These are phyloP conservation scores for Leccinum incarnatum DNA, from an alignment of 768 basidiomycete species.

Conservation along the genomic window DNA sequence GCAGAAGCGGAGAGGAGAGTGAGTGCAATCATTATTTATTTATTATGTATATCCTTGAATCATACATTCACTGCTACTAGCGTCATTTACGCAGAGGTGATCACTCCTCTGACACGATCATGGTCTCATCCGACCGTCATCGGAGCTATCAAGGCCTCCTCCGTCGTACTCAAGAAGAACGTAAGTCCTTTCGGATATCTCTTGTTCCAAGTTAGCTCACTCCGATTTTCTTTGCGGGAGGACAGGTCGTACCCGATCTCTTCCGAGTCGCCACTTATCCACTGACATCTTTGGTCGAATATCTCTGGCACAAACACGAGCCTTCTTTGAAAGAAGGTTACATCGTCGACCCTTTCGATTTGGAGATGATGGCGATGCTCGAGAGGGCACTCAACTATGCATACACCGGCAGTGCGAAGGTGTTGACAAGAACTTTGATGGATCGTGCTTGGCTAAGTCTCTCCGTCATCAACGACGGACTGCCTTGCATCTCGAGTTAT, in stretches of 20 bases:
- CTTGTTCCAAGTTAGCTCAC: too few relatives aligned
- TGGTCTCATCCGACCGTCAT: neutral
- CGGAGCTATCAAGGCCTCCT: neutral
- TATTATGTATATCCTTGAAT: too few relatives aligned
- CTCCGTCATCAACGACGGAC: neutral
- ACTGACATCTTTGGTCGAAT: neutral
- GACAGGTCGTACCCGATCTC: neutral
- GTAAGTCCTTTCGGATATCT: neutral
- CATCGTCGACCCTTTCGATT: neutral
- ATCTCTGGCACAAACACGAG: neutral
- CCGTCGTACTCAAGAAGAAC: neutral
- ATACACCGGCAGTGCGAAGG: neutral
- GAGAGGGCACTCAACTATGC: neutral
- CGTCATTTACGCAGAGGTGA: neutral
- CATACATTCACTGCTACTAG: too few relatives aligned
- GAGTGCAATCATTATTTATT: too few relatives aligned
- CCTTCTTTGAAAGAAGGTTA: neutral
- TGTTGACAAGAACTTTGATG: conserved; percentile 2
- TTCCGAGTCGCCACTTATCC: neutral
- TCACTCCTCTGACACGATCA: neutral
- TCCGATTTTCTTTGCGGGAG: too few relatives aligned
- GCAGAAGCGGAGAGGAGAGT: neutral
- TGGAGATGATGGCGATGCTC: neutral
- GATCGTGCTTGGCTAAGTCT: conserved; percentile 1
- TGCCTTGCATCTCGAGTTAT: neutral